Percentiles rank a stretch among this genome's conserved stretches.
These are phyloP conservation scores for Arxiozyma bovina DNA, from an alignment of 1,139 yeast species.

Conservation along the genomic window DNA sequence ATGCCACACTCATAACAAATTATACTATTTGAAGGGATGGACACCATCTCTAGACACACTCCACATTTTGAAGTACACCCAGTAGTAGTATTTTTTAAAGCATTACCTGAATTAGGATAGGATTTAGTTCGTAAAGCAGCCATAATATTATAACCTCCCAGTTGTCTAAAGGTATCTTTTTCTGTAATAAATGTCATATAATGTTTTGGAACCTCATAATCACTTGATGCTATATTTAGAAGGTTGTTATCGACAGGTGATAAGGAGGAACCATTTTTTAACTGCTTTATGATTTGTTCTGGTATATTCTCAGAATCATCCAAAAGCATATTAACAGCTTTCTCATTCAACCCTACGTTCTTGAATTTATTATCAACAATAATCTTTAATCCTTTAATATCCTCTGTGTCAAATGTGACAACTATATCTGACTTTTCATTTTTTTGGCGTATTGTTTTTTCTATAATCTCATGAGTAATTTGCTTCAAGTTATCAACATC, in stretches of 20 bases:
- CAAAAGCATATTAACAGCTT: background rate
- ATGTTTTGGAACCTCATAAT: background rate
- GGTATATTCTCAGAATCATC: background rate
- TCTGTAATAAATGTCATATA: background rate
- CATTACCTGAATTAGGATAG: background rate
- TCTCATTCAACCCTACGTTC: slow-evolving; percentile 11
- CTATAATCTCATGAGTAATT: background rate
- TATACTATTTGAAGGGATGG: background rate
- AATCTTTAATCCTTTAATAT: slow-evolving; percentile 3
- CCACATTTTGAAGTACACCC: background rate
- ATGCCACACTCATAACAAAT: slow-evolving; percentile 47
- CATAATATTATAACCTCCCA: background rate
- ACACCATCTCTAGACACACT: background rate
- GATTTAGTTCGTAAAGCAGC: background rate
- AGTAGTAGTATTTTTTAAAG: background rate
- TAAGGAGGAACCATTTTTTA: background rate
- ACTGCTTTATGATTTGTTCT: background rate
- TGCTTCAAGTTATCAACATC: background rate
- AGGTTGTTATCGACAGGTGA: background rate
- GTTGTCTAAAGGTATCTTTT: background rate
- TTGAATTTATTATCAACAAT: slow-evolving; percentile 12
- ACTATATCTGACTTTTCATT: background rate
- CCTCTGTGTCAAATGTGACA: background rate
- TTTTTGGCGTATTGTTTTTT: background rate
- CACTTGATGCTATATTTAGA: background rate